Conservation (phyloP, 345 rosid species). For the Brassica nigra region DNA sequence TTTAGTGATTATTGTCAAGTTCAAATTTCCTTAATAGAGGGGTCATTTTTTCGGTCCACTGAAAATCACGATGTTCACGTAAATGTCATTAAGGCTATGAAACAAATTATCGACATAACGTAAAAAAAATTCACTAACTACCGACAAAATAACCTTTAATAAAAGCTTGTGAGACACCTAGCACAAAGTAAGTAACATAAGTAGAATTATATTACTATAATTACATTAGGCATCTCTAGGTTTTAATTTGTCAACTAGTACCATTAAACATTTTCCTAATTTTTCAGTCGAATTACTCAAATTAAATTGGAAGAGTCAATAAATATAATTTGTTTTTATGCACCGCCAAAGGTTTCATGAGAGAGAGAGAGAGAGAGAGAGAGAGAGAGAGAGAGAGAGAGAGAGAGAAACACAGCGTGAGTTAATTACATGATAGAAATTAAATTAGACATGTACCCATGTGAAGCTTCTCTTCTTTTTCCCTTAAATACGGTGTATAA, state of each 20-base stretch:
- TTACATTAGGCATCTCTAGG: neutral
- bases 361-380: neutral
- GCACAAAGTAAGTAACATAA: neutral
- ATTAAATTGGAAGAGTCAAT: neutral
- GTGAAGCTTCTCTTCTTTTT: neutral
- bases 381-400: neutral
- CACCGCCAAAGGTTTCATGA: neutral
- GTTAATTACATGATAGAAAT: neutral
- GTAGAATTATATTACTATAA: neutral
- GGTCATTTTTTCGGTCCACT: neutral
- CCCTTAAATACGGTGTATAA: neutral
- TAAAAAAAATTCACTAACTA: neutral
- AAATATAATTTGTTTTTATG: neutral
- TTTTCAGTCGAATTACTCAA: neutral
- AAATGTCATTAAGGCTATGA: neutral
- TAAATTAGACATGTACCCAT: slow-evolving; percentile 2
- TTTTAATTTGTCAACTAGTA: neutral
- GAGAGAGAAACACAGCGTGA: slow-evolving; percentile 1
- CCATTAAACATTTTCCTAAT: neutral
- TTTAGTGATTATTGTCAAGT: no score
- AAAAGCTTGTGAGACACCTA: neutral
- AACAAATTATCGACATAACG: neutral
- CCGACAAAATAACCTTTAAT: neutral
- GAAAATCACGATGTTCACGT: neutral
- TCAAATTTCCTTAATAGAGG: no score